These are phyloP conservation scores for Arabidopsis thaliana DNA, from an alignment of 345 rosid species.

Conservation along the genomic window TAIR10.1 NC_003070.9:547001-547500, in stretches of 20 bases:
- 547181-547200: neutral
- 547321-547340: slow-evolving; percentile 6
- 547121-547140: slow-evolving; percentile 76
- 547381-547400: slow-evolving; percentile 7
- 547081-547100: too few species aligned
- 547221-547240: slow-evolving; percentile 15
- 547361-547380: slow-evolving; percentile 17
- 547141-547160: slow-evolving; percentile 80
- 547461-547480: slow-evolving; percentile 18
- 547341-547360: slow-evolving; percentile 12
- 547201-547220: neutral
- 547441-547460: slow-evolving; percentile 1
- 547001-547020: slow-evolving; percentile 35
- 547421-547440: neutral
- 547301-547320: slow-evolving; percentile 67
- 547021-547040: slow-evolving; percentile 59
- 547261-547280: slow-evolving; percentile 72
- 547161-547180: slow-evolving; percentile 80
- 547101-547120: slow-evolving; percentile 58
- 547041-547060: slow-evolving; percentile 31
- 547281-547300: slow-evolving; percentile 85
- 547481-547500: slow-evolving; percentile 53
- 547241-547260: slow-evolving; percentile 82
- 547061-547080: slow-evolving; percentile 28
- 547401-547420: neutral